phyloP scores from a whole-genome alignment of 208 protist species.

The Leishmania amazonensis region DNA sequence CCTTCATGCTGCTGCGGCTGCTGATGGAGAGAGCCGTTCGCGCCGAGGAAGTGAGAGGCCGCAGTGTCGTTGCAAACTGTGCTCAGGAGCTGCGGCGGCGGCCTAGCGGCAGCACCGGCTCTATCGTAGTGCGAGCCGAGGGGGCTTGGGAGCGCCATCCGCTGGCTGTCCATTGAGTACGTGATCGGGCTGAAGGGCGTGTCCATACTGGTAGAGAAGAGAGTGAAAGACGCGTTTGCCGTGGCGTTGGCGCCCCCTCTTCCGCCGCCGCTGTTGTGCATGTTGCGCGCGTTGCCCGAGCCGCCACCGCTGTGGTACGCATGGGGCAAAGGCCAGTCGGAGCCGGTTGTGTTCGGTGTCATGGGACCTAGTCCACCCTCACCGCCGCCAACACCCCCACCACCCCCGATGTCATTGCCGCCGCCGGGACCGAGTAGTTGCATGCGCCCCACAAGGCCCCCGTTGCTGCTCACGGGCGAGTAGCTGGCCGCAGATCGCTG shows the following conservation, averaged over 20 bases:
- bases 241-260: constrained; percentile 2
- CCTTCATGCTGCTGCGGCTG: constrained; percentile 2
- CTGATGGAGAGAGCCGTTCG: not conserved
- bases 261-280: not conserved
- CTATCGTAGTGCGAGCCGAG: constrained; percentile 13
- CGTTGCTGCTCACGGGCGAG: constrained; percentile 25
- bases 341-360: constrained; percentile 21
- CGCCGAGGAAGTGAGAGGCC: not conserved
- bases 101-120: constrained; percentile 7
- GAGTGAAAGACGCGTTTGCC: constrained; percentile 68
- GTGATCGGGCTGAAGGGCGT: constrained; percentile 88
- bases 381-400: not conserved
- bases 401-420: constrained; percentile 7
- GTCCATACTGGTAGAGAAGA: constrained; percentile 77
- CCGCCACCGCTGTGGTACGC: constrained; percentile 10
- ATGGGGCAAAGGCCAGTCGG: constrained; percentile 26
- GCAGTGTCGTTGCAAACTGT: constrained; percentile 13
- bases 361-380: not conserved
- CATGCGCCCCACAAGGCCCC: constrained; percentile 14
- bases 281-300: not conserved
- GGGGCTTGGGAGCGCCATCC: constrained; percentile 23
- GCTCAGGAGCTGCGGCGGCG: constrained; percentile 18
- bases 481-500: constrained; percentile 24
- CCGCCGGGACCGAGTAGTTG: constrained; percentile 12
- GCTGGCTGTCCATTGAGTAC: constrained; percentile 72